Evolutionary conservation across 805 yeast genomes (phyloP).

Genomic region (Ogataea naganishii): DNA sequence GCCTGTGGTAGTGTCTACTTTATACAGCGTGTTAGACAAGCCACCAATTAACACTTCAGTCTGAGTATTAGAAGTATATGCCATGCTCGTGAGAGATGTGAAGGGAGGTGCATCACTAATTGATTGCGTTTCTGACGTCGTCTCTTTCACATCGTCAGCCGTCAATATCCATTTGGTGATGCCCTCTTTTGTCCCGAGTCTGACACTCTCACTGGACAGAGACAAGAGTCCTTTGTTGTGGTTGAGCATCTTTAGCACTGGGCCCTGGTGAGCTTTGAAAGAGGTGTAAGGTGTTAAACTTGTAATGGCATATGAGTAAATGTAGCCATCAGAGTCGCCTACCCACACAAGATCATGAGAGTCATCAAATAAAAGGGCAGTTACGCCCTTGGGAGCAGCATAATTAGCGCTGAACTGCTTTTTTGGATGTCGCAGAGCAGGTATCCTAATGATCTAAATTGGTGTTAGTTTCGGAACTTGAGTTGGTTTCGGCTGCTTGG

Average conservation of each 20-base stretch:
- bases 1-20: constrained; percentile 33
- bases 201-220: constrained; percentile 40
- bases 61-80: constrained; percentile 31
- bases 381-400: constrained; percentile 12
- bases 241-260: constrained; percentile 44
- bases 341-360: constrained; percentile 78
- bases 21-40: constrained; percentile 24
- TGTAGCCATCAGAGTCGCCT: constrained; percentile 58
- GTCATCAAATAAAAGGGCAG: constrained; percentile 50
- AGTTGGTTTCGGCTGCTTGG: constrained; percentile 8
- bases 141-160: constrained; percentile 16
- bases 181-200: constrained; percentile 52
- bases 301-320: constrained; percentile 35
- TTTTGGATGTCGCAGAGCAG: constrained; percentile 18
- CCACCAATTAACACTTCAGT: constrained; percentile 39
- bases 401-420: neutral
- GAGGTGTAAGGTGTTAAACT: constrained; percentile 49
- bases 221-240: constrained; percentile 53
- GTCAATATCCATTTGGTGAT: constrained; percentile 26
- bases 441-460: constrained; percentile 24
- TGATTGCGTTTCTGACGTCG: constrained; percentile 15
- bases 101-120: constrained; percentile 16
- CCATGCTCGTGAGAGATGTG: constrained; percentile 29
- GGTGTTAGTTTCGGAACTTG: constrained; percentile 6
- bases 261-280: constrained; percentile 39